Conservation (phyloP, 805 yeast species). For the Wickerhamomyces subpelliculosus region DNA sequence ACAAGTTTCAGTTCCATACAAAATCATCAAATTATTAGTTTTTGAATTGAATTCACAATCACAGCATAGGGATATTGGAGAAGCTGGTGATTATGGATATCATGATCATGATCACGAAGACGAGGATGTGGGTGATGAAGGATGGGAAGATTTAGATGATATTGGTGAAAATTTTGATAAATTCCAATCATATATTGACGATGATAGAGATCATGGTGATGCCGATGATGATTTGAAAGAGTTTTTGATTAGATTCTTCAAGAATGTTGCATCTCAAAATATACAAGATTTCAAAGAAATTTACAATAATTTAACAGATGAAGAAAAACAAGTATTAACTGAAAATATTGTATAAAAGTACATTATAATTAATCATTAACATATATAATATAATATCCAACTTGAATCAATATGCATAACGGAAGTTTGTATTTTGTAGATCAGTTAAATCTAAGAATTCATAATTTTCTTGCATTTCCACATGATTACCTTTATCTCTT, state of each 20-base stretch:
- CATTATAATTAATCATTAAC: not conserved
- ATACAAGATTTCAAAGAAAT: constrained; percentile 44
- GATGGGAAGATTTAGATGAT: constrained; percentile 76
- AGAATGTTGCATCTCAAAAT: constrained; percentile 44
- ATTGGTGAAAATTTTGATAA: constrained; percentile 59
- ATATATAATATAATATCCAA: no score
- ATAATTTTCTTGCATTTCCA: not conserved
- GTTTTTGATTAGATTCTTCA: constrained; percentile 45
- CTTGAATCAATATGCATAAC: not conserved
- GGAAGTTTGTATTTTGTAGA: constrained; percentile 1
- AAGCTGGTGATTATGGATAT: constrained; percentile 10
- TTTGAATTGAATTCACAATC: constrained; percentile 65
- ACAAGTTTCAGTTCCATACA: constrained; percentile 59
- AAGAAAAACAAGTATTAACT: constrained; percentile 46
- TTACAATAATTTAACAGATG: constrained; percentile 41
- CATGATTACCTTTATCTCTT: constrained; percentile 28
- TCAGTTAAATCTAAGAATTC: constrained; percentile 2
- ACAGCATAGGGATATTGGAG: constrained; percentile 28
- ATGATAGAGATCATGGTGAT: constrained; percentile 25
- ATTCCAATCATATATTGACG: constrained; percentile 48
- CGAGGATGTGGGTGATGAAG: constrained; percentile 56
- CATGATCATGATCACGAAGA: constrained; percentile 44
- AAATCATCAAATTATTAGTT: constrained; percentile 64
- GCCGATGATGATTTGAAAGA: constrained; percentile 21
- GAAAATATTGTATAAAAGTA: constrained; percentile 35